Conservation (phyloP, 2,329 filamentous ascomycete species). For the Nemania abortiva region DNA sequence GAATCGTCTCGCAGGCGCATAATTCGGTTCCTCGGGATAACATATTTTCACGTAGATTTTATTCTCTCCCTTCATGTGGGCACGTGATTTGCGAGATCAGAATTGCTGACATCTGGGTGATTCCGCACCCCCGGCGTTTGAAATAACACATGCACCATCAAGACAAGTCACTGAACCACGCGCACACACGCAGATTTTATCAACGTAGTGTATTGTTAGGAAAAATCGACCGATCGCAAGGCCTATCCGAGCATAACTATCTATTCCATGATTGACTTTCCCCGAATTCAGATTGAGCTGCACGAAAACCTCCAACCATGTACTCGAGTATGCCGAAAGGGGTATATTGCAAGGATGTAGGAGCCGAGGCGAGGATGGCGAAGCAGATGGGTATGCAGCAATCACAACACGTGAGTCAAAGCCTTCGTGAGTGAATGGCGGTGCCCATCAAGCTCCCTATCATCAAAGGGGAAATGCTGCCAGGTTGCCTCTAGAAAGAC, state of each 20-base stretch:
- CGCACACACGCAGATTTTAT: slow-evolving; percentile 23
- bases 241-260: slow-evolving; percentile 41
- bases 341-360: slow-evolving; percentile 45
- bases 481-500: slow-evolving; percentile 40
- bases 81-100: neutral
- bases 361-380: slow-evolving; percentile 32
- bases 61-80: no score
- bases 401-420: slow-evolving; percentile 26
- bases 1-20: no score
- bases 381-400: slow-evolving; percentile 23
- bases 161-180: slow-evolving; percentile 17
- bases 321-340: slow-evolving; percentile 37
- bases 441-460: slow-evolving; percentile 34
- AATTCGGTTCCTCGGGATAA: no score
- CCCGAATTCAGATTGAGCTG: slow-evolving; percentile 34
- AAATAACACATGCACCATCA: neutral
- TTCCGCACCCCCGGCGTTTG: neutral
- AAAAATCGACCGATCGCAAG: slow-evolving; percentile 41
- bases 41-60: no score
- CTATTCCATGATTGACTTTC: slow-evolving; percentile 38
- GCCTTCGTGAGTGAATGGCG: slow-evolving; percentile 18
- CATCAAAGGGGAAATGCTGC: slow-evolving; percentile 43
- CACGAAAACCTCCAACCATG: slow-evolving; percentile 37
- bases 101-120: neutral
- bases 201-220: slow-evolving; percentile 47